A percentile compares a stretch with the other conserved stretches of the same genome.
phyloP scores from a whole-genome alignment of 139 green algal species.

The Auxenochlorella pyrenoidosa region DNA sequence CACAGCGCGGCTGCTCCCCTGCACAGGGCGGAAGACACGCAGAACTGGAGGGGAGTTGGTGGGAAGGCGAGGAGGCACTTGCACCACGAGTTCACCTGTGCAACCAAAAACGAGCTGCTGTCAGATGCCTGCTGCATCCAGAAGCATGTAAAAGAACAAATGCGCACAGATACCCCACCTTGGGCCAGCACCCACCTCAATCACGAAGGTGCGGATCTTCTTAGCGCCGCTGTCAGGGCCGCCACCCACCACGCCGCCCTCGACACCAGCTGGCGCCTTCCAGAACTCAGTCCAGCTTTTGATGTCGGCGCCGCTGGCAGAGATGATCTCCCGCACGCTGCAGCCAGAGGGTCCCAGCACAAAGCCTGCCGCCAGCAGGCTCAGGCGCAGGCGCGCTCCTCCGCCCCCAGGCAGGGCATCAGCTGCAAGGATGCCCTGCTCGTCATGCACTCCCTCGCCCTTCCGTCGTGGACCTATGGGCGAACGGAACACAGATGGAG shows the following conservation, averaged over 20 bases:
- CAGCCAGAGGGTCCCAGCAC: conserved; percentile 66
- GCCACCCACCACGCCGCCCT: not conserved
- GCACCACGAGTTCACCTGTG: not conserved
- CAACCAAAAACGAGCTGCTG: too few species aligned
- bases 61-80: not conserved
- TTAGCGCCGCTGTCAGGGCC: not conserved
- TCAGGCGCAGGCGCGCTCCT: conserved; percentile 76
- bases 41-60: not conserved
- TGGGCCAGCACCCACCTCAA: conserved; percentile 51
- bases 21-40: not conserved
- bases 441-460: conserved; percentile 85
- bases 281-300: conserved; percentile 81
- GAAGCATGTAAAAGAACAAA: too few species aligned
- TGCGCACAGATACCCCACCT: not conserved
- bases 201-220: conserved; percentile 64
- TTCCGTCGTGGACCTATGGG: conserved; percentile 71
- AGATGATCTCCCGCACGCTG: conserved; percentile 83
- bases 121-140: too few species aligned
- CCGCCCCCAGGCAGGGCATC: conserved; percentile 54
- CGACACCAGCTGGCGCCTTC: not conserved
- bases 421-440: conserved; percentile 82
- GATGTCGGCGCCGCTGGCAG: conserved; percentile 74
- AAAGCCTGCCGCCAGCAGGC: conserved; percentile 92
- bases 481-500: not conserved
- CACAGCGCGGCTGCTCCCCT: conserved; percentile 54